A percentile compares a stretch with the other conserved stretches of the same genome.
Evolutionary conservation across 2,329 filamentous ascomycete species (phyloP).

Genomic region (Penicillium sp.): DNA sequence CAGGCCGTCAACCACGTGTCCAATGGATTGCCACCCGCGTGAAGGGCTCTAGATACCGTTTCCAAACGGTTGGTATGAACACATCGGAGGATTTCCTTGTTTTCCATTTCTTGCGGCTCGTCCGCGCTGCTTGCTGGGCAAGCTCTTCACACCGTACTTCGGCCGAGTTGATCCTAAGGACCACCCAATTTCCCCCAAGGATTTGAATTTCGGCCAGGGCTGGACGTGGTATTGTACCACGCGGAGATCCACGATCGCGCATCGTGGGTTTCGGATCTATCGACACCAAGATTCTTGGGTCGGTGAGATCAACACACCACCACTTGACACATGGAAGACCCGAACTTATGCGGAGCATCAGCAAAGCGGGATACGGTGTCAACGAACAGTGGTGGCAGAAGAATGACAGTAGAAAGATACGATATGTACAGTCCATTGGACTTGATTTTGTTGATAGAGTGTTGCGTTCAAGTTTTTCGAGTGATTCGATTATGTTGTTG

Average conservation of each 20-base stretch:
- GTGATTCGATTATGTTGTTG: background rate
- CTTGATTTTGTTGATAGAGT: slow-evolving; percentile 4
- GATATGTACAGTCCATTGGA: slow-evolving; percentile 3
- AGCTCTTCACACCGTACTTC: slow-evolving; percentile 1
- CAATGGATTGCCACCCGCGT: slow-evolving; percentile 35
- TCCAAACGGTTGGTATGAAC: slow-evolving; percentile 1
- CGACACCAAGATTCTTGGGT: background rate
- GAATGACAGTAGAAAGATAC: slow-evolving; percentile 5
- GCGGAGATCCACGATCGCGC: background rate
- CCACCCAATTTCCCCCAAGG: background rate
- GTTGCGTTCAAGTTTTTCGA: background rate
- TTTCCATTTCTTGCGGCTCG: slow-evolving; percentile 3
- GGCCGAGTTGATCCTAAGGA: background rate
- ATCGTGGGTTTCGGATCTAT: slow-evolving; percentile 1
- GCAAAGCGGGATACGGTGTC: slow-evolving; percentile 5
- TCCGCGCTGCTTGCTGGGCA: slow-evolving; percentile 7
- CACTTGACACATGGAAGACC: slow-evolving; percentile 2
- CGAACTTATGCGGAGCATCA: slow-evolving; percentile 5
- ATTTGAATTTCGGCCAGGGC: slow-evolving; percentile 6
- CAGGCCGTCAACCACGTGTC: slow-evolving; percentile 39
- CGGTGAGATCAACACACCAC: background rate
- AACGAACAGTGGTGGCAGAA: slow-evolving; percentile 6
- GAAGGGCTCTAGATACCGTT: slow-evolving; percentile 20
- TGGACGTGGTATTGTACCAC: slow-evolving; percentile 5
- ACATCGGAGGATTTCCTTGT: slow-evolving; percentile 8